These are phyloP conservation scores for Clarireedia hainanense DNA, from an alignment of 2,329 filamentous ascomycete genomes.

Conservation along the genomic window DNA sequence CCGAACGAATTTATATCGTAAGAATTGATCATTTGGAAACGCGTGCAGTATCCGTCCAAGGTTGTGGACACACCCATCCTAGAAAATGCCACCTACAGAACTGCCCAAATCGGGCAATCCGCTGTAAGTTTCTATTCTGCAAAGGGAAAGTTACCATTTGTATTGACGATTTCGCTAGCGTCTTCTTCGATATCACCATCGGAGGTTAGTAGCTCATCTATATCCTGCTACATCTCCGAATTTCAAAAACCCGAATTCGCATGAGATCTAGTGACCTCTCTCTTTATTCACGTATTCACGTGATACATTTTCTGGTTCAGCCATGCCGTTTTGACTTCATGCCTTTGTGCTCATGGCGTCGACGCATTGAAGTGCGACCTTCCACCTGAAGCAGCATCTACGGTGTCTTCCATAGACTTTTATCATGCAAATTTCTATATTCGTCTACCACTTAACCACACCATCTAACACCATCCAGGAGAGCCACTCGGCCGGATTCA, in stretches of 20 bases:
- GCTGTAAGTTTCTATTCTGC: conserved; percentile 29
- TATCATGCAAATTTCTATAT: neutral
- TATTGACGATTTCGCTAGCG: conserved; percentile 15
- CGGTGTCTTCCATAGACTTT: too few species aligned
- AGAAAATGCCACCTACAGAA: conserved; percentile 32
- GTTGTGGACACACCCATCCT: neutral
- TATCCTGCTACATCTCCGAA: neutral
- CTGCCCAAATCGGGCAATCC: conserved; percentile 37
- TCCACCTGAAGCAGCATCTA: too few species aligned
- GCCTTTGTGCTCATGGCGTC: too few species aligned
- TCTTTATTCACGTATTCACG: neutral
- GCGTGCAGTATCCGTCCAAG: too few species aligned
- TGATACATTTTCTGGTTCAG: neutral
- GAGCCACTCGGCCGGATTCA: conserved; percentile 81
- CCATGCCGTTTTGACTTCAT: too few species aligned
- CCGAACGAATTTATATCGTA: too few species aligned
- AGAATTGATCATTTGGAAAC: too few species aligned
- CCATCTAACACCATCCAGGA: conserved; percentile 41
- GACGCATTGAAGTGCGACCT: too few species aligned
- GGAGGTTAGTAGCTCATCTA: conserved; percentile 49
- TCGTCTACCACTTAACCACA: neutral
- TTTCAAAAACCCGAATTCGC: too few species aligned
- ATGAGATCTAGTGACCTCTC: too few species aligned
- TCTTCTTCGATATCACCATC: conserved; percentile 67
- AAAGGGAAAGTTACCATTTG: conserved; percentile 11